Evolutionary conservation across 1,284 basidiomycete genomes (phyloP).

Genomic region (Pascua sp.): DNA sequence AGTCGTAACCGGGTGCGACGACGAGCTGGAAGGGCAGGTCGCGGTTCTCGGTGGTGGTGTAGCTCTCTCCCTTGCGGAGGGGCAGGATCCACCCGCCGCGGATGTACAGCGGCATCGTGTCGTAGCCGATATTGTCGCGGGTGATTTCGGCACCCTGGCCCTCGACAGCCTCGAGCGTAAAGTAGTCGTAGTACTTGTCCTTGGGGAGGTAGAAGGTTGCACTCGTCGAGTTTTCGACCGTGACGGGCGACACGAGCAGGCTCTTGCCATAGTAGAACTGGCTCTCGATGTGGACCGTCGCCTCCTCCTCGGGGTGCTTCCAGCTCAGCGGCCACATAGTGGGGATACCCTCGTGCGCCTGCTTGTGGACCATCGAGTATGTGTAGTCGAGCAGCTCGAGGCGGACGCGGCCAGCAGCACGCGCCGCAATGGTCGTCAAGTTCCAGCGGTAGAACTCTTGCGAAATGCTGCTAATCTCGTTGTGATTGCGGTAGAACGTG

Average conservation of each 20-base stretch:
- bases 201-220: conserved; percentile 54
- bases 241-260: conserved; percentile 69
- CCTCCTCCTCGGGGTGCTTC: conserved; percentile 65
- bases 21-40: conserved; percentile 58
- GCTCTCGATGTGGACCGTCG: conserved; percentile 61
- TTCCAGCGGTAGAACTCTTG: conserved; percentile 75
- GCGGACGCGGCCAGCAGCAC: conserved; percentile 57
- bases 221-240: conserved; percentile 58
- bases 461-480: conserved; percentile 25
- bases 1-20: conserved; percentile 54
- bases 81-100: conserved; percentile 61
- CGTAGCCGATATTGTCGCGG: conserved; percentile 52
- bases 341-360: conserved; percentile 51
- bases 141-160: conserved; percentile 29
- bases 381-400: conserved; percentile 68
- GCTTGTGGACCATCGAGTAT: conserved; percentile 65
- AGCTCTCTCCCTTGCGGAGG: conserved; percentile 57
- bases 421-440: conserved; percentile 63
- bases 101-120: conserved; percentile 62
- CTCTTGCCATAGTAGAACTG: conserved; percentile 69
- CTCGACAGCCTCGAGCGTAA: conserved; percentile 58
- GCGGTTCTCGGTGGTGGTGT: conserved; percentile 60
- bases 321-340: conserved; percentile 68
- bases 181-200: conserved; percentile 67
- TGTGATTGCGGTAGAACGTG: conserved; percentile 46